Base-by-base conservation (phyloP, 257 asterid genomes). In the Solanum phureja region DNA sequence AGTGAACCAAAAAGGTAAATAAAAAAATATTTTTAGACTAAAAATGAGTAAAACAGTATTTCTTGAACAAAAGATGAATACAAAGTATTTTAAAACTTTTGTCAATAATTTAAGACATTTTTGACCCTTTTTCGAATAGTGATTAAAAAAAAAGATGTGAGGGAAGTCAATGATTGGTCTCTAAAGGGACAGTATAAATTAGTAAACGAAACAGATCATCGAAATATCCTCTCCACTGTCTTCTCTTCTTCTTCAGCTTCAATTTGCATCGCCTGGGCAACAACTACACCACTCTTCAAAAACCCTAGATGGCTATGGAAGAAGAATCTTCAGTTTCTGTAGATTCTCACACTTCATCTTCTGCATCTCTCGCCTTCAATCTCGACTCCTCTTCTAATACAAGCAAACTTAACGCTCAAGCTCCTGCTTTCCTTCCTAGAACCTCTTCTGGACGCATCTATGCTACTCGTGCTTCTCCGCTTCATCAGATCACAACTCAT, bases 381-480 rank as follows among this genome's bases (percentile, higher is more conserved):
- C 40, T 12, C 24, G 66, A 81, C 40, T 44, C 38, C 7, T 10
- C 18, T 40, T 42, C 62, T 44, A 81, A 46, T 29, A 46, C 68
- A 10, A 90, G 87, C 90, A 92, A 91, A 88, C 96, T 95, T 85
- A 94, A 92, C 93, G 98, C 98, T 29, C 87, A 90, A 89, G 98
- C 98, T 35, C 98, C 98, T 11, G 98, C 94, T 34, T 95, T 95
- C 92, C 93, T 94, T 19, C 98, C 98, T 14, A 91, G 98, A 33
- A 60, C 52, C 33, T 85, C 93, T 13, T 52, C 87, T 40, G 66
- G 88, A 27, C 68, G 89, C 21, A 37, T 87, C 21, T 90, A 71
- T 85, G 27, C 58, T 62, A 33, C 29, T 27, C 52, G 82, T 27
- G 11, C 79, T 33, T 24, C 79, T 72, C 14, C 79, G 2, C 79